These are phyloP conservation scores for Aspergillus quadrilineatus DNA, from an alignment of 2,329 filamentous ascomycete species.

Conservation along the genomic window DNA sequence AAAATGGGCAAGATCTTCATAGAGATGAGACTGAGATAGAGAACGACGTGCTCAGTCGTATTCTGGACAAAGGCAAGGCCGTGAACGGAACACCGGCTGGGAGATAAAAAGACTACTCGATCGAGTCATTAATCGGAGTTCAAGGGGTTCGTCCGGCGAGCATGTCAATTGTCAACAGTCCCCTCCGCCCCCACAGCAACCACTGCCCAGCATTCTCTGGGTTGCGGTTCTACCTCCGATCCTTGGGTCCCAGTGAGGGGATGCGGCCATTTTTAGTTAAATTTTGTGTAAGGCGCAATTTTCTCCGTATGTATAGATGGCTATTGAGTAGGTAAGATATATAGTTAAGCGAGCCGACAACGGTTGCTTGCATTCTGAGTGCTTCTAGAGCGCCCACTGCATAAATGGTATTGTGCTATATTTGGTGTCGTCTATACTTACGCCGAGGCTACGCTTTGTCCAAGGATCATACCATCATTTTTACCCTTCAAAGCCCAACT, in stretches of 20 bases:
- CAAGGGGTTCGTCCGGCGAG: constrained; percentile 11
- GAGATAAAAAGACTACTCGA: constrained; percentile 2
- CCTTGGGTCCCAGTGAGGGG: not conserved
- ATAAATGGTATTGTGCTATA: no score
- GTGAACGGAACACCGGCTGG: not conserved
- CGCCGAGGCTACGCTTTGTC: no score
- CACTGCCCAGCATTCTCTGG: constrained; percentile 15
- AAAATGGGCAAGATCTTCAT: constrained; percentile 24
- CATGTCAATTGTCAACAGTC: constrained; percentile 20
- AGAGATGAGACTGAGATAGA: constrained; percentile 7
- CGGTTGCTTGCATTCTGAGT: not conserved
- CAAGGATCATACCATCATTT: no score
- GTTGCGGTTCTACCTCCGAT: constrained; percentile 13
- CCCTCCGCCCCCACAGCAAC: constrained; percentile 26
- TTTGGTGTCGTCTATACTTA: no score
- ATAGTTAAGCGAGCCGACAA: not conserved
- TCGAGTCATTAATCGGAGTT: not conserved
- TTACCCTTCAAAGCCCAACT: no score
- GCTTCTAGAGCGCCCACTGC: no score
- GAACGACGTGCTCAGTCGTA: constrained; percentile 1
- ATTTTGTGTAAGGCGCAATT: not conserved
- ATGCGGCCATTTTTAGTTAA: not conserved
- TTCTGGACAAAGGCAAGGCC: constrained; percentile 2
- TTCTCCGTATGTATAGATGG: not conserved
- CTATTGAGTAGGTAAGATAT: not conserved